These are phyloP conservation scores for Myrmaecium sp. DNA, from an alignment of 2,329 filamentous ascomycete genomes.

Conservation along the genomic window DNA sequence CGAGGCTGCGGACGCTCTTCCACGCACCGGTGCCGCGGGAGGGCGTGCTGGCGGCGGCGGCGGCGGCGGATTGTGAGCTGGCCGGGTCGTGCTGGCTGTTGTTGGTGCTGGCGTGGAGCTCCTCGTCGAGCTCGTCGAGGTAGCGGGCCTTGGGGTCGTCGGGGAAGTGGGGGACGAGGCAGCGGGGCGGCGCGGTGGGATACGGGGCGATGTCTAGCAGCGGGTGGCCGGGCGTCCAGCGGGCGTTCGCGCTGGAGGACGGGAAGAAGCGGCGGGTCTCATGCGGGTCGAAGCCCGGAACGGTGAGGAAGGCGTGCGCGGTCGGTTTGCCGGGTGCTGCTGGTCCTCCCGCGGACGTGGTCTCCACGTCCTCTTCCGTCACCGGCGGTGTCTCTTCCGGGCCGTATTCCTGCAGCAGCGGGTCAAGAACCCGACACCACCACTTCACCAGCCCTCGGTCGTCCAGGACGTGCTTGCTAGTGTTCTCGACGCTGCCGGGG, in stretches of 20 bases:
- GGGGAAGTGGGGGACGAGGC: constrained; percentile 76
- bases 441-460: constrained; percentile 81
- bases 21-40: constrained; percentile 49
- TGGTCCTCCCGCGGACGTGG: constrained; percentile 15
- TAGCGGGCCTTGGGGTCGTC: constrained; percentile 92
- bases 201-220: constrained; percentile 56
- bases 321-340: constrained; percentile 18
- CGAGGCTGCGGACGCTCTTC: constrained; percentile 67
- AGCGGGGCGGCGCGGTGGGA: constrained; percentile 56
- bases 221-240: constrained; percentile 47
- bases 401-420: constrained; percentile 41
- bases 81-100: constrained; percentile 19
- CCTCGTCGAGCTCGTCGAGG: constrained; percentile 74
- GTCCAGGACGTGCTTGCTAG: constrained; percentile 76
- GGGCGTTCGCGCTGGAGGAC: constrained; percentile 22
- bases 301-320: constrained; percentile 64
- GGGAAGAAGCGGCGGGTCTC: constrained; percentile 73
- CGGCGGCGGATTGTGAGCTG: background rate
- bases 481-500: constrained; percentile 74
- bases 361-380: constrained; percentile 9
- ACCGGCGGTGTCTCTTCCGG: constrained; percentile 23
- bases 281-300: constrained; percentile 70
- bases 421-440: constrained; percentile 85
- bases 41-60: constrained; percentile 10
- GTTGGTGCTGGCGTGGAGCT: constrained; percentile 33